Evolutionary conservation across 2,329 filamentous ascomycete species (phyloP).

Genomic region (Ampelomyces quisqualis): DNA sequence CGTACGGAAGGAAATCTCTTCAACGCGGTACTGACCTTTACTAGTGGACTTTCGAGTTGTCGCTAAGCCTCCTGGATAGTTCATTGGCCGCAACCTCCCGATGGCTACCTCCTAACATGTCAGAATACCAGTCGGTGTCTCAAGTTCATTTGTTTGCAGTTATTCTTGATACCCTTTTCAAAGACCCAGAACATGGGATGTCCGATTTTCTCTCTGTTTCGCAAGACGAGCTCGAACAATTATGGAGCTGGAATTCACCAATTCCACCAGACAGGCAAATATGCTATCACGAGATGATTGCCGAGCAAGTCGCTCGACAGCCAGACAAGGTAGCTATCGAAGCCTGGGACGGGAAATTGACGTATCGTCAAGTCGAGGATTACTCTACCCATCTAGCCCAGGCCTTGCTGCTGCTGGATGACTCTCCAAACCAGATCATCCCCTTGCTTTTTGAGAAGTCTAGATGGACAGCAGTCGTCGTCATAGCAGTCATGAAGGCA

Average conservation of each 20-base stretch:
- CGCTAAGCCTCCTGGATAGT: constrained; percentile 25
- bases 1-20: background rate
- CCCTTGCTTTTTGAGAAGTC: constrained; percentile 46
- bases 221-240: constrained; percentile 46
- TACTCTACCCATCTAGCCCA: constrained; percentile 36
- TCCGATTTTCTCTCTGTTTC: constrained; percentile 21
- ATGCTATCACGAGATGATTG: constrained; percentile 53
- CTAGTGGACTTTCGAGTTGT: constrained; percentile 36
- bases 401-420: constrained; percentile 25
- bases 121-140: constrained; percentile 47
- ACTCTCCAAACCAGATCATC: constrained; percentile 35
- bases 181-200: constrained; percentile 14
- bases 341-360: constrained; percentile 42
- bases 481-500: constrained; percentile 45
- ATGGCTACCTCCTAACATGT: constrained; percentile 47
- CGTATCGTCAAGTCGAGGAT: constrained; percentile 39
- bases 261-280: constrained; percentile 48
- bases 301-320: constrained; percentile 39
- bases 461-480: constrained; percentile 42
- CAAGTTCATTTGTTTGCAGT: constrained; percentile 48
- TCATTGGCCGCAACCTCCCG: constrained; percentile 43
- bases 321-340: constrained; percentile 43
- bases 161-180: constrained; percentile 42
- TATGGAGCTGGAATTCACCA: constrained; percentile 53
- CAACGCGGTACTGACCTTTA: constrained; percentile 1